Conservation (phyloP, 257 asterid species). For the Cynanchum wilfordii region DNA sequence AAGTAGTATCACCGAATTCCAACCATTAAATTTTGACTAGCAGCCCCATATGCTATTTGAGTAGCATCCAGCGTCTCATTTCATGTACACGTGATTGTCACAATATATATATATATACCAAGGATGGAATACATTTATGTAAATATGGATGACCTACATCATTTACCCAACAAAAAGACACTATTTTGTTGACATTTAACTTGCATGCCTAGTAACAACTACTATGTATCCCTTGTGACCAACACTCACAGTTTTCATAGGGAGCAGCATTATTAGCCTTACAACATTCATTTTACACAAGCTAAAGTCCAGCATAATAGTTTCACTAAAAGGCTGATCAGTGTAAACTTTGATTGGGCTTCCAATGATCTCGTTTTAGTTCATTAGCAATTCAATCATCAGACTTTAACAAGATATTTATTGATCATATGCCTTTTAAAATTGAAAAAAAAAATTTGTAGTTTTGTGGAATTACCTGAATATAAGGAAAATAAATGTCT, state of each 20-base stretch:
- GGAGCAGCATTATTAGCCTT: neutral
- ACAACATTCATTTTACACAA: neutral
- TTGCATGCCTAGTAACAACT: neutral
- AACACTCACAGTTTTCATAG: neutral
- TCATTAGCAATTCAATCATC: neutral
- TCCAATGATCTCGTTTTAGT: neutral
- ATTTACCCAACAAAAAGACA: neutral
- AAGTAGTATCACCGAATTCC: neutral
- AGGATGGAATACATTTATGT: neutral
- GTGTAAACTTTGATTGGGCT: neutral
- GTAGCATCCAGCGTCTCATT: neutral
- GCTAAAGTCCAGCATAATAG: neutral
- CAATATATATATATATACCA: neutral
- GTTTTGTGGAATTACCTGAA: slow-evolving; percentile 45
- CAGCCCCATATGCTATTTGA: neutral
- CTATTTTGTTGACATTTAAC: neutral
- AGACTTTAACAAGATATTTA: neutral
- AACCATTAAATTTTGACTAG: neutral
- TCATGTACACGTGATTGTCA: neutral
- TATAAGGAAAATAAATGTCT: slow-evolving; percentile 80
- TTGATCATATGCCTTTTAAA: neutral
- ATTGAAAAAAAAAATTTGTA: neutral
- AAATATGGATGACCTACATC: neutral
- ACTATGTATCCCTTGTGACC: neutral
- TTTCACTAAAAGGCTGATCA: neutral